phyloP scores from a whole-genome alignment of 352 stramenopile species.

The Pythium dissotocum region DNA sequence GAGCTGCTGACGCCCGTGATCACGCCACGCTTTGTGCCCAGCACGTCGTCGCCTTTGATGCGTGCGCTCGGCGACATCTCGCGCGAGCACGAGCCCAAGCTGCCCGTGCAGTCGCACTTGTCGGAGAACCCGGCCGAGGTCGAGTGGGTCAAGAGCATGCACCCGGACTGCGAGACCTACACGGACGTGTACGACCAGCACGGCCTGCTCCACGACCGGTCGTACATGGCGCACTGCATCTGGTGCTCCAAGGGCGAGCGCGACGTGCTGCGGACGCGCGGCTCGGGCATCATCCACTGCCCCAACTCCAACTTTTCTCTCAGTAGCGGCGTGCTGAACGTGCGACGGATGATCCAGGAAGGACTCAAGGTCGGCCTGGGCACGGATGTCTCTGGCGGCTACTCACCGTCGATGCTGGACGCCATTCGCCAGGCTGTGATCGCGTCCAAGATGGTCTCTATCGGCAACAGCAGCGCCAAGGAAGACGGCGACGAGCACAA shows the following conservation, averaged over 20 bases:
- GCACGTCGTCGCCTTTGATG: constrained; percentile 86
- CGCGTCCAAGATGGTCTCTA: constrained; percentile 84
- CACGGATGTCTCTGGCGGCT: constrained; percentile 94
- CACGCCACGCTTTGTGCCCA: constrained; percentile 94
- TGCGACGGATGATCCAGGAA: constrained; percentile 68
- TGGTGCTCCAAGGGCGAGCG: constrained; percentile 82
- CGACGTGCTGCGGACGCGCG: constrained; percentile 54
- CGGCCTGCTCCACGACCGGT: constrained; percentile 86
- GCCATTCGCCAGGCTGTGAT: constrained; percentile 89
- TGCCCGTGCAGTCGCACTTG: constrained; percentile 92
- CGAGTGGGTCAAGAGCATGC: constrained; percentile 78
- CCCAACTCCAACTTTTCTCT: constrained; percentile 95
- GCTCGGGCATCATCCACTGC: constrained; percentile 92
- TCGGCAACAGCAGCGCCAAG: constrained; percentile 55
- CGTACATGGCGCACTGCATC: constrained; percentile 95
- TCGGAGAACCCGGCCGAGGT: constrained; percentile 91
- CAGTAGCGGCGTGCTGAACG: constrained; percentile 83
- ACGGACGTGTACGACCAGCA: constrained; percentile 79
- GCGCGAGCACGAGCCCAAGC: constrained; percentile 59
- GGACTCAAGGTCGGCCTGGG: constrained; percentile 91
- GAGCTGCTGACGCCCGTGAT: constrained; percentile 87
- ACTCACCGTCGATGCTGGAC: constrained; percentile 94
- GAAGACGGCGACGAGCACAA: constrained; percentile 33
- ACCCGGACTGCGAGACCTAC: constrained; percentile 83
- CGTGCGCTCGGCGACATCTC: constrained; percentile 77